A percentile compares a stretch with the other conserved stretches of the same genome.
Evolutionary conservation across 2,329 filamentous ascomycete species (phyloP).

Genomic region (Microsporum ferrugineum): DNA sequence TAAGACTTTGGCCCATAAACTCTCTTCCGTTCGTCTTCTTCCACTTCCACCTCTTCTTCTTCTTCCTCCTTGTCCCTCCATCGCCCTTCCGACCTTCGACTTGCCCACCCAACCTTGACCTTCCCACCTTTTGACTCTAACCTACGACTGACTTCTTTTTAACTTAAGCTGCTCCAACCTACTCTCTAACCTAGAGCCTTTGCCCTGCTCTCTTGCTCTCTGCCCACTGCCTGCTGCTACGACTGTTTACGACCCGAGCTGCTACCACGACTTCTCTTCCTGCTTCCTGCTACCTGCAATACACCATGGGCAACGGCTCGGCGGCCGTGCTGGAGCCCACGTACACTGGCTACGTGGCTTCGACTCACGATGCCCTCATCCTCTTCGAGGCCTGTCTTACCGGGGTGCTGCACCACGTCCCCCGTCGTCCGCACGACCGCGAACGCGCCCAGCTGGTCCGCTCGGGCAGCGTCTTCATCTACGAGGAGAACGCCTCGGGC

Average conservation of each 20-base stretch:
- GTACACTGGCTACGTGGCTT: slow-evolving; percentile 55
- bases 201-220: neutral
- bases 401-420: slow-evolving; percentile 61
- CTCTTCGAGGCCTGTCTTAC: slow-evolving; percentile 68
- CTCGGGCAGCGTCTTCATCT: slow-evolving; percentile 81
- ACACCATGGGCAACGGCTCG: slow-evolving; percentile 32
- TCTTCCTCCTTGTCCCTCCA: neutral
- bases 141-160: neutral
- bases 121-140: neutral
- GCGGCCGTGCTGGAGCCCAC: slow-evolving; percentile 49
- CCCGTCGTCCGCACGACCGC: slow-evolving; percentile 73
- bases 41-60: neutral
- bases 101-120: neutral
- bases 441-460: slow-evolving; percentile 66
- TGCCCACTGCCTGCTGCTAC: too few relatives aligned
- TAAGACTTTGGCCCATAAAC: neutral
- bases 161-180: neutral
- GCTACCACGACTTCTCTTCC: neutral
- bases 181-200: neutral
- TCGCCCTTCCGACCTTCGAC: neutral
- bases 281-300: neutral
- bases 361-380: slow-evolving; percentile 63
- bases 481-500: slow-evolving; percentile 78
- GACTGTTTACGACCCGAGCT: too few relatives aligned
- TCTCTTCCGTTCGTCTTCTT: neutral